phyloP scores from a whole-genome alignment of 495 filamentous ascomycete genomes.

The Podospora bellae-mahoneyi region DNA sequence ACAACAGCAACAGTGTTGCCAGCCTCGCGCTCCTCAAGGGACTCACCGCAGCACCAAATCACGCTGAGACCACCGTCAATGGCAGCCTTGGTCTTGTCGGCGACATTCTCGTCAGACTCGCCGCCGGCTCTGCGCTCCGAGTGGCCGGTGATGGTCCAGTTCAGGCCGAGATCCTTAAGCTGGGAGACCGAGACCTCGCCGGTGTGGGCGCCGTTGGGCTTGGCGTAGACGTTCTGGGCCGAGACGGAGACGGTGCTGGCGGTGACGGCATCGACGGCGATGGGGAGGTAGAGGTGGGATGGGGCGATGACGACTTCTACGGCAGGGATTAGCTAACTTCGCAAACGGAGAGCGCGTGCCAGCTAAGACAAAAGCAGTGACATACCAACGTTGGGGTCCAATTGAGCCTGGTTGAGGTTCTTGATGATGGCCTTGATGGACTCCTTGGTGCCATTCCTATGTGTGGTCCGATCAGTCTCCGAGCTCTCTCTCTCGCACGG shows the following conservation, averaged over 20 bases:
- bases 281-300: slow-evolving; percentile 83
- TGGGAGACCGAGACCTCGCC: slow-evolving; percentile 92
- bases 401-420: slow-evolving; percentile 74
- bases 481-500: slow-evolving; percentile 24
- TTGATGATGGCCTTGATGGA: slow-evolving; percentile 83
- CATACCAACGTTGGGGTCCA: slow-evolving; percentile 66
- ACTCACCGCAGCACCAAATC: slow-evolving; percentile 96
- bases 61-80: slow-evolving; percentile 82
- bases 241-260: slow-evolving; percentile 66
- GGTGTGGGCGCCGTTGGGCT: slow-evolving; percentile 94
- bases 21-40: slow-evolving; percentile 83
- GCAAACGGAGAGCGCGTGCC: no score
- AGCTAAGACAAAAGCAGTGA: background rate
- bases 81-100: slow-evolving; percentile 87
- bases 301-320: slow-evolving; percentile 92
- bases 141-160: slow-evolving; percentile 90
- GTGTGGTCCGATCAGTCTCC: slow-evolving; percentile 22
- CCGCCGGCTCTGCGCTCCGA: slow-evolving; percentile 83
- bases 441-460: slow-evolving; percentile 86
- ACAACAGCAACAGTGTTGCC: slow-evolving; percentile 88
- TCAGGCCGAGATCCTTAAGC: slow-evolving; percentile 79
- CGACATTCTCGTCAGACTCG: slow-evolving; percentile 83
- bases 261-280: slow-evolving; percentile 66
- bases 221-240: slow-evolving; percentile 94
- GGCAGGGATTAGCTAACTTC: slow-evolving; percentile 7